phyloP scores from a whole-genome alignment of 768 basidiomycete species.

The Rubroboletus satanas region DNA sequence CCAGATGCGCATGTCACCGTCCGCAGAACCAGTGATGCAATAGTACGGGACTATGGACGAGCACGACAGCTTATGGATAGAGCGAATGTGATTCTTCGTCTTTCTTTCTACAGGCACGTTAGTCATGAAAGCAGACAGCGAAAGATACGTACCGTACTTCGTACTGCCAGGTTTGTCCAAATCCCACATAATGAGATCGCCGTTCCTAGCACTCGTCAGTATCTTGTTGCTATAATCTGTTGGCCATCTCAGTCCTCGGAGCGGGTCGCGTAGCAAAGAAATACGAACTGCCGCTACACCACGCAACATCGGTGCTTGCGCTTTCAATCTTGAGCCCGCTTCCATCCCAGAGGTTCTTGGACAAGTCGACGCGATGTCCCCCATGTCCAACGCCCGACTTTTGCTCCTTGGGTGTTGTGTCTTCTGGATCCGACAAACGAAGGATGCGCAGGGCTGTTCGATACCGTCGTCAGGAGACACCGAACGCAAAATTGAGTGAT shows the following conservation, averaged over 20 bases:
- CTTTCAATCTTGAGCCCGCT: conserved; percentile 77
- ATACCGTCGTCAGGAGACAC: conserved; percentile 7
- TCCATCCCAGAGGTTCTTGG: conserved; percentile 74
- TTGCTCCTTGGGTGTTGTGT: conserved; percentile 39
- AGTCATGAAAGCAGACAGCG: conserved; percentile 8
- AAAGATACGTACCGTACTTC: conserved; percentile 59
- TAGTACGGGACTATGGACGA: conserved; percentile 67
- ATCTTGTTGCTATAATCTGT: conserved; percentile 72
- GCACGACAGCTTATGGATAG: conserved; percentile 65
- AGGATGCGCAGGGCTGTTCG: conserved; percentile 55
- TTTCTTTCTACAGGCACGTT: conserved; percentile 50
- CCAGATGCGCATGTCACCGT: conserved; percentile 79
- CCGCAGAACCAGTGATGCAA: conserved; percentile 76
- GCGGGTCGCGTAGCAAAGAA: neutral
- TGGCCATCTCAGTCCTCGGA: neutral
- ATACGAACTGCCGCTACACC: conserved; percentile 65
- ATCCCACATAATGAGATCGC: conserved; percentile 84
- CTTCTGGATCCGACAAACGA: conserved; percentile 49
- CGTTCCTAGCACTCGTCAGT: conserved; percentile 75
- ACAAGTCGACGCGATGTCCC: conserved; percentile 65
- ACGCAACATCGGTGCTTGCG: conserved; percentile 75
- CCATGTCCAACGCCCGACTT: conserved; percentile 54
- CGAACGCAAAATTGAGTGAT: neutral
- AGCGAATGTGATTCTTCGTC: conserved; percentile 65
- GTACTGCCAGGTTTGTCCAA: conserved; percentile 58